These are phyloP conservation scores for Chamaecyparis obtusa DNA, from an alignment of 75 land plant genomes.

Conservation along the genomic window DNA sequence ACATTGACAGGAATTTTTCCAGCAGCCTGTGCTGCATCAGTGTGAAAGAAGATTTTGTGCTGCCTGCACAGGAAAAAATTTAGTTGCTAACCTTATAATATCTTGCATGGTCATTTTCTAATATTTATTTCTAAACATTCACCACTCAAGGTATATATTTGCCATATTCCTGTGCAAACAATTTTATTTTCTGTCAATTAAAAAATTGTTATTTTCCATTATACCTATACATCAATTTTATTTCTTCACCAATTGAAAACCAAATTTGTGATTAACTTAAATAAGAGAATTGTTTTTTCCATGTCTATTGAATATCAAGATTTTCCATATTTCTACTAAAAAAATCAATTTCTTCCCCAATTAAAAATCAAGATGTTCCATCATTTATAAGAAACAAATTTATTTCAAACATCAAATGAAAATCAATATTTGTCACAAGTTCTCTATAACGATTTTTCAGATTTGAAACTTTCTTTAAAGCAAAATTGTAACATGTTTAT, in stretches of 20 bases:
- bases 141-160: not conserved
- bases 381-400: not conserved
- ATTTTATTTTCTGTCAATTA: not conserved
- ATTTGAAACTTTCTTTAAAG: no score
- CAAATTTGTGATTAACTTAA: not conserved
- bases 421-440: not conserved
- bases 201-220: not conserved
- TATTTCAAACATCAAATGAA: not conserved
- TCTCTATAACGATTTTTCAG: not conserved
- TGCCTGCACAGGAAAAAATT: conserved; percentile 42
- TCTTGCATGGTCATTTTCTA: not conserved
- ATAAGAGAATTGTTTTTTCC: no score
- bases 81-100: not conserved
- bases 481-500: no score
- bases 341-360: not conserved
- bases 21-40: conserved; percentile 92
- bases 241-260: not conserved
- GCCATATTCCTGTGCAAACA: not conserved
- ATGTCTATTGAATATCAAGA: not conserved
- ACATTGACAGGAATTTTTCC: conserved; percentile 92
- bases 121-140: not conserved
- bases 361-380: not conserved
- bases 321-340: not conserved
- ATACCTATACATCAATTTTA: not conserved
- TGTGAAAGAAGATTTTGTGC: conserved; percentile 67